These are phyloP conservation scores for Kalaharituber pfeilii DNA, from an alignment of 2,329 filamentous ascomycete genomes.

Conservation along the genomic window DNA sequence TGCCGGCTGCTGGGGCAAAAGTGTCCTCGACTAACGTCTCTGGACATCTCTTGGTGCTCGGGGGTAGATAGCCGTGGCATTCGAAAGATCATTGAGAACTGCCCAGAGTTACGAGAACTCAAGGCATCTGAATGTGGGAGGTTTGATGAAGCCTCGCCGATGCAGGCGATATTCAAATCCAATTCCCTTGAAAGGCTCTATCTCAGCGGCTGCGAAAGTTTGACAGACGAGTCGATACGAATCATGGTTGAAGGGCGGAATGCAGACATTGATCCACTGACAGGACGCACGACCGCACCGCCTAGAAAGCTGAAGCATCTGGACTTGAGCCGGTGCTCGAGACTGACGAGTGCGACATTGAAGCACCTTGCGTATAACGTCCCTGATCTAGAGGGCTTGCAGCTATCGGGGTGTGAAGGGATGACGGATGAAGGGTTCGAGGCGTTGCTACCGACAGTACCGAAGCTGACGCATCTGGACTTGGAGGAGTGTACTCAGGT, in stretches of 20 bases:
- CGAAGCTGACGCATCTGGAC: conserved; percentile 68
- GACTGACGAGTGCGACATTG: conserved; percentile 57
- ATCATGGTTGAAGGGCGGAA: conserved; percentile 59
- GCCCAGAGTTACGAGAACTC: conserved; percentile 57
- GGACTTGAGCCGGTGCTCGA: conserved; percentile 62
- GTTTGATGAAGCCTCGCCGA: conserved; percentile 57
- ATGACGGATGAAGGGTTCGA: conserved; percentile 58
- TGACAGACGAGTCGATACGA: conserved; percentile 57
- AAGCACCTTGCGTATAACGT: conserved; percentile 53
- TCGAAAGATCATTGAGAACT: conserved; percentile 52
- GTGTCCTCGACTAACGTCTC: conserved; percentile 61
- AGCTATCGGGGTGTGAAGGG: conserved; percentile 58
- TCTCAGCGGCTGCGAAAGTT: conserved; percentile 58
- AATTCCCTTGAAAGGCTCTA: conserved; percentile 73
- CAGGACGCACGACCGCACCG: conserved; percentile 56
- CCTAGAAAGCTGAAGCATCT: conserved; percentile 65
- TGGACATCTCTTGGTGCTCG: conserved; percentile 89
- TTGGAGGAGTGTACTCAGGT: conserved; percentile 68
- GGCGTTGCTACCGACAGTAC: conserved; percentile 55
- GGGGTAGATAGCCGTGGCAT: conserved; percentile 66
- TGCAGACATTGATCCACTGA: conserved; percentile 65
- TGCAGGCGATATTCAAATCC: conserved; percentile 54
- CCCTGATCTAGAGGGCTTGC: conserved; percentile 64
- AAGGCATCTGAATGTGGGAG: conserved; percentile 66
- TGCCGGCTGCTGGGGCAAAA: conserved; percentile 72